These are phyloP conservation scores for Elaeis guineensis DNA, from an alignment of 176 grass and related monocot species.

Conservation along the genomic window DNA sequence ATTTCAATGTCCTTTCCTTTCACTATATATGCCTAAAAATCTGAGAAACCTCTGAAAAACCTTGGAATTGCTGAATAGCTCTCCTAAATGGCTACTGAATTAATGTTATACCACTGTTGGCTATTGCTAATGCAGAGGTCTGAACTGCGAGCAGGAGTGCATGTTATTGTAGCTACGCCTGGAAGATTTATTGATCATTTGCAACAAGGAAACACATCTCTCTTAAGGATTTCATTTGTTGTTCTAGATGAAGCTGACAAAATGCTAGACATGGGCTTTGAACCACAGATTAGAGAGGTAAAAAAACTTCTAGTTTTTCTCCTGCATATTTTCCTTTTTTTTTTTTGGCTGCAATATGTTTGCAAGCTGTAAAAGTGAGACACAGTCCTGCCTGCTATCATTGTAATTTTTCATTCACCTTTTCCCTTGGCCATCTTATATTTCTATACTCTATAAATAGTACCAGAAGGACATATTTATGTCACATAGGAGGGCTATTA, in stretches of 20 bases:
- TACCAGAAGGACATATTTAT: too few relatives aligned
- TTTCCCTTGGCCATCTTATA: too few relatives aligned
- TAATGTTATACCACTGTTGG: background rate
- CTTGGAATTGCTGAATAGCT: background rate
- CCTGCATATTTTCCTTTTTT: too few relatives aligned
- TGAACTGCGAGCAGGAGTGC: background rate
- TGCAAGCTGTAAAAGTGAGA: too few relatives aligned
- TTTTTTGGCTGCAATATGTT: too few relatives aligned
- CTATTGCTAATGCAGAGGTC: background rate
- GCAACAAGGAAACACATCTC: background rate
- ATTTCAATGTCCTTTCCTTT: too few relatives aligned
- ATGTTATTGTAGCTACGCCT: background rate
- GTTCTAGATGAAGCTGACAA: background rate
- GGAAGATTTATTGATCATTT: conserved; percentile 1
- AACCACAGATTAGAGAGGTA: conserved; percentile 1
- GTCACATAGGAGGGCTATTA: too few relatives aligned
- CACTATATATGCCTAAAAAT: too few relatives aligned
- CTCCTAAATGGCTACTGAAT: background rate
- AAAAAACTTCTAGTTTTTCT: background rate
- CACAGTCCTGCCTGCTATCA: too few relatives aligned
- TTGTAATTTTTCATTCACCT: too few relatives aligned
- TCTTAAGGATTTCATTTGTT: background rate
- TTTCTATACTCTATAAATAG: too few relatives aligned
- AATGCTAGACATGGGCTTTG: background rate
- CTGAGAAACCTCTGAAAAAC: too few relatives aligned